Conservation (phyloP, 2,329 filamentous ascomycete species). For the Neofusicoccum parvum region DNA sequence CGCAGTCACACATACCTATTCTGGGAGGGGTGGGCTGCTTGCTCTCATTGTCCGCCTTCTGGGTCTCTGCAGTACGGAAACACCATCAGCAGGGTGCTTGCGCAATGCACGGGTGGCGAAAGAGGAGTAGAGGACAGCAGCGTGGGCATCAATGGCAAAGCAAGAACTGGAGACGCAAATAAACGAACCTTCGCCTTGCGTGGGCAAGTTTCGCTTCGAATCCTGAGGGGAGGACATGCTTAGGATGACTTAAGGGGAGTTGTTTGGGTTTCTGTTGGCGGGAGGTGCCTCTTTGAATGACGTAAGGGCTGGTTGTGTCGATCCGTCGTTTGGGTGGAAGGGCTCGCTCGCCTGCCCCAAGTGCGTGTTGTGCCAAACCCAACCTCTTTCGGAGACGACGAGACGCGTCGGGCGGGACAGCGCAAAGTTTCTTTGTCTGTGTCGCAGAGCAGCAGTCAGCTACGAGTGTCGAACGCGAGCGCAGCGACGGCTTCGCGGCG, state of each 20-base stretch:
- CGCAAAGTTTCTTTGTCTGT: slow-evolving; percentile 17
- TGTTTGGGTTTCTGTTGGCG: slow-evolving; percentile 37
- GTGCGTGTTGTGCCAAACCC: slow-evolving; percentile 24
- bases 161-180: background rate
- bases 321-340: slow-evolving; percentile 25
- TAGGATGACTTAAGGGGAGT: slow-evolving; percentile 36
- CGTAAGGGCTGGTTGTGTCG: slow-evolving; percentile 33
- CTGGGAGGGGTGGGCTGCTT: slow-evolving; percentile 20
- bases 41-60: slow-evolving; percentile 17
- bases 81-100: background rate
- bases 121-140: background rate
- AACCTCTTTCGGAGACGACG: slow-evolving; percentile 27
- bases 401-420: background rate
- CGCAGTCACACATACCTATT: slow-evolving; percentile 26
- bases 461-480: slow-evolving; percentile 1
- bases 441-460: slow-evolving; percentile 19
- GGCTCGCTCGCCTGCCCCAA: slow-evolving; percentile 26
- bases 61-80: slow-evolving; percentile 8
- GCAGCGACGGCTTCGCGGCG: background rate
- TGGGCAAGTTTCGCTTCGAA: slow-evolving; percentile 36
- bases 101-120: background rate
- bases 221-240: slow-evolving; percentile 44
- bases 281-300: slow-evolving; percentile 38
- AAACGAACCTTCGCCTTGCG: slow-evolving; percentile 39
- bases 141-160: background rate